These are phyloP conservation scores for Dalbergia cultrata DNA, from an alignment of 306 rosid species.

Conservation along the genomic window DNA sequence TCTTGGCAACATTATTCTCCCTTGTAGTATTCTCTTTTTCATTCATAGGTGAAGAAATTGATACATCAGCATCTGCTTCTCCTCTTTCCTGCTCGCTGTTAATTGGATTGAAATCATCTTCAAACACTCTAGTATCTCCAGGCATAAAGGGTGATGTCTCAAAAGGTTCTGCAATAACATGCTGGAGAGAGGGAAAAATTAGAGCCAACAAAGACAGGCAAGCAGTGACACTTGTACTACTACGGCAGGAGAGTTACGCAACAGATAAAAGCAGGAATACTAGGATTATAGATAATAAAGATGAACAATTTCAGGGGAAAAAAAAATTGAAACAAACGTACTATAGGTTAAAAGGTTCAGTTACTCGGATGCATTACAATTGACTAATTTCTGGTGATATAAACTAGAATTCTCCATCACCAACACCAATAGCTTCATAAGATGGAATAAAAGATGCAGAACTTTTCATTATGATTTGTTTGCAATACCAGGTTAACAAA, in stretches of 20 bases:
- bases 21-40: slow-evolving; percentile 77
- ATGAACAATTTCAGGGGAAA: not conserved
- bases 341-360: slow-evolving; percentile 18
- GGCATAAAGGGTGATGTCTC: slow-evolving; percentile 96
- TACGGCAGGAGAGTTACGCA: slow-evolving; percentile 2
- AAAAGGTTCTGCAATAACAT: slow-evolving; percentile 84
- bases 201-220: slow-evolving; percentile 34
- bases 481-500: not conserved
- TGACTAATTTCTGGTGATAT: not conserved
- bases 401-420: slow-evolving; percentile 4
- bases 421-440: slow-evolving; percentile 23
- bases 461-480: slow-evolving; percentile 29
- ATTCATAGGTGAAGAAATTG: slow-evolving; percentile 57
- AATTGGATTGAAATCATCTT: slow-evolving; percentile 64
- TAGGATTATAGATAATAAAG: slow-evolving; percentile 25
- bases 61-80: slow-evolving; percentile 71
- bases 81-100: slow-evolving; percentile 67
- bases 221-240: slow-evolving; percentile 20
- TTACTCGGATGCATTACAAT: slow-evolving; percentile 7
- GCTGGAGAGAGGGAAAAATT: slow-evolving; percentile 60
- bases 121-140: slow-evolving; percentile 73
- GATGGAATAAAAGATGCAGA: slow-evolving; percentile 26
- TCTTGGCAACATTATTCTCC: slow-evolving; percentile 93
- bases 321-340: slow-evolving; percentile 14
- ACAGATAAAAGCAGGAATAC: slow-evolving; percentile 32